phyloP scores from a whole-genome alignment of 2,329 filamentous ascomycete species.

The Fusarium xylarioides region DNA sequence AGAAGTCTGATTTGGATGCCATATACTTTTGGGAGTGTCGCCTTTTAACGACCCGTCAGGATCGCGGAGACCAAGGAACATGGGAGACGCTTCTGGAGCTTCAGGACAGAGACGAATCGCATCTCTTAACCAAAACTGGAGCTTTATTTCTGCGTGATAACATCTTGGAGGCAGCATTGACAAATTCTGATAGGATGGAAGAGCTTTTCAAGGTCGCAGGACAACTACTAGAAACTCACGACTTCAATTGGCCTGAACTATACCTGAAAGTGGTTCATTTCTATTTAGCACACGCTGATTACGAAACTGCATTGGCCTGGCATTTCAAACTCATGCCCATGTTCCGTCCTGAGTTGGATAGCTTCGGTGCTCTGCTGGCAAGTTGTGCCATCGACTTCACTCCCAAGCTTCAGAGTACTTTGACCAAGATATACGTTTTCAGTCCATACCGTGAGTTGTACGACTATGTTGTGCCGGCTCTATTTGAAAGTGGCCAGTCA shows the following conservation, averaged over 20 bases:
- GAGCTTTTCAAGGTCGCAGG: slow-evolving; percentile 41
- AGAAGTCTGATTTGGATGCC: slow-evolving; percentile 8
- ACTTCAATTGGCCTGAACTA: slow-evolving; percentile 59
- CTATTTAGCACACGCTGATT: slow-evolving; percentile 53
- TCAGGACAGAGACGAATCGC: slow-evolving; percentile 16
- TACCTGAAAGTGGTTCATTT: slow-evolving; percentile 58
- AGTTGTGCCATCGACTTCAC: slow-evolving; percentile 53
- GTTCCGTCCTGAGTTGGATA: slow-evolving; percentile 53
- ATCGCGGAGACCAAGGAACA: slow-evolving; percentile 36
- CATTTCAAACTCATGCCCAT: slow-evolving; percentile 55
- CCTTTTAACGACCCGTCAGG: slow-evolving; percentile 29
- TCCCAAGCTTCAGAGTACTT: slow-evolving; percentile 49
- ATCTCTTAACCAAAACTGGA: slow-evolving; percentile 33
- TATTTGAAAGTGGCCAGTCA: slow-evolving; percentile 59
- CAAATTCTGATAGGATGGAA: slow-evolving; percentile 37
- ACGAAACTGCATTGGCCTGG: slow-evolving; percentile 56
- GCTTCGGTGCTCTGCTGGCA: slow-evolving; percentile 55
- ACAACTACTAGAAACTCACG: slow-evolving; percentile 49
- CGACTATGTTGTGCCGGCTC: slow-evolving; percentile 60
- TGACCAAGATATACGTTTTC: slow-evolving; percentile 57
- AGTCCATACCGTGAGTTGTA: slow-evolving; percentile 57
- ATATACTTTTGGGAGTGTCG: slow-evolving; percentile 31
- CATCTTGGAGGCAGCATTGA: slow-evolving; percentile 45
- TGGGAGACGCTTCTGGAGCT: slow-evolving; percentile 44
- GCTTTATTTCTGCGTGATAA: slow-evolving; percentile 43